A percentile compares a stretch with the other conserved stretches of the same genome.
phyloP scores from a whole-genome alignment of 768 basidiomycete genomes.

The Leccinum boreale region DNA sequence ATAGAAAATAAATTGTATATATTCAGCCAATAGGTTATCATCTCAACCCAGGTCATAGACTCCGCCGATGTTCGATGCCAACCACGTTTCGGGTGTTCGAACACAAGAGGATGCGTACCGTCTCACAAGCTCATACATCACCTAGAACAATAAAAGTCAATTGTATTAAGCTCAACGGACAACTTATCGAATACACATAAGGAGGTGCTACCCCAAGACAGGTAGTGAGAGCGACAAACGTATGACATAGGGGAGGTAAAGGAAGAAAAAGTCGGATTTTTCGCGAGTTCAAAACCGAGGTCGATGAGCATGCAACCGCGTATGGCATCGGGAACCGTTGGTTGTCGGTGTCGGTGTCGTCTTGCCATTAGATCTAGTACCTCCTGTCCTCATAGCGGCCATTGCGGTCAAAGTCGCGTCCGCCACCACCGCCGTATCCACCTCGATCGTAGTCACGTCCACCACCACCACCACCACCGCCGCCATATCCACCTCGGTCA shows the following conservation, averaged over 20 bases:
- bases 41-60: no score
- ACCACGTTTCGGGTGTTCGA: no score
- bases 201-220: constrained; percentile 3
- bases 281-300: not conserved
- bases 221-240: not conserved
- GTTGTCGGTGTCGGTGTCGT: not conserved
- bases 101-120: not conserved
- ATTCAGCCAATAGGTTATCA: not conserved
- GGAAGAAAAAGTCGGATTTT: not conserved
- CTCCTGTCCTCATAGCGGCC: constrained; percentile 43
- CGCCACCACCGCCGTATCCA: constrained; percentile 22
- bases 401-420: constrained; percentile 39
- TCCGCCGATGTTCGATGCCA: no score
- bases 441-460: constrained; percentile 41
- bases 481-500: constrained; percentile 28
- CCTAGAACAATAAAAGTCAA: not conserved
- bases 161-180: constrained; percentile 18
- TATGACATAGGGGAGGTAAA: not conserved
- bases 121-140: not conserved
- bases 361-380: constrained; percentile 28
- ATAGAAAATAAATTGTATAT: not conserved
- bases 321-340: not conserved
- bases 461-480: constrained; percentile 14
- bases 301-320: constrained; percentile 1
- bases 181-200: constrained; percentile 24